Conservation (phyloP, 2,329 filamentous ascomycete species). For the Diaporthe citri region DNA sequence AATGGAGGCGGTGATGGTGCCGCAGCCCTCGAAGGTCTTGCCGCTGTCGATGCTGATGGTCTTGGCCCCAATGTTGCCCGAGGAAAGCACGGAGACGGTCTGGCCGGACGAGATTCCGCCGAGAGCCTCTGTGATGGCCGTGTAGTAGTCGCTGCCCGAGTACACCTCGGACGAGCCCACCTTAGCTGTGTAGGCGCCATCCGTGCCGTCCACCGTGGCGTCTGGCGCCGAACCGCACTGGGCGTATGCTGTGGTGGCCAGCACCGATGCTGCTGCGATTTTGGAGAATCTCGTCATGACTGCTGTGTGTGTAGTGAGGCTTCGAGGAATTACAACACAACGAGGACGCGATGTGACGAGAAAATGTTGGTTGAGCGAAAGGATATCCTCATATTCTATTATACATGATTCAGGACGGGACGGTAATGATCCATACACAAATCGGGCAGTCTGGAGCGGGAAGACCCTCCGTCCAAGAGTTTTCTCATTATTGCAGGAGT, state of each 20-base stretch:
- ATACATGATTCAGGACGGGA: neutral
- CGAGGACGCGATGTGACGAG: neutral
- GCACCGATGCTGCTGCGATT: conserved; percentile 44
- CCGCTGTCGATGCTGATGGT: conserved; percentile 64
- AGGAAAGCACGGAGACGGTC: conserved; percentile 65
- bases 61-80: conserved; percentile 65
- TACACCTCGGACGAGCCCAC: conserved; percentile 61
- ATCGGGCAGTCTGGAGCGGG: conserved; percentile 3
- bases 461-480: conserved; percentile 2
- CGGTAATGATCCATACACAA: neutral
- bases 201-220: conserved; percentile 60
- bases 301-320: neutral
- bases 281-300: conserved; percentile 18
- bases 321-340: neutral
- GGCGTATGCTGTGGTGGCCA: conserved; percentile 53
- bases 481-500: conserved; percentile 23
- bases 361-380: no score
- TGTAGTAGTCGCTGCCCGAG: conserved; percentile 64
- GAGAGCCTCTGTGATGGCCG: conserved; percentile 67
- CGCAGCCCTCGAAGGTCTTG: conserved; percentile 70
- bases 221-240: conserved; percentile 64
- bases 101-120: conserved; percentile 65
- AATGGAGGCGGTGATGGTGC: conserved; percentile 62
- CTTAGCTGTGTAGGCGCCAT: conserved; percentile 58
- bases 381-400: neutral